Evolutionary conservation across 306 rosid species (phyloP), one percentile per base, ranked within the genome.

Genomic region (Ormosia semicastrata): DNA sequence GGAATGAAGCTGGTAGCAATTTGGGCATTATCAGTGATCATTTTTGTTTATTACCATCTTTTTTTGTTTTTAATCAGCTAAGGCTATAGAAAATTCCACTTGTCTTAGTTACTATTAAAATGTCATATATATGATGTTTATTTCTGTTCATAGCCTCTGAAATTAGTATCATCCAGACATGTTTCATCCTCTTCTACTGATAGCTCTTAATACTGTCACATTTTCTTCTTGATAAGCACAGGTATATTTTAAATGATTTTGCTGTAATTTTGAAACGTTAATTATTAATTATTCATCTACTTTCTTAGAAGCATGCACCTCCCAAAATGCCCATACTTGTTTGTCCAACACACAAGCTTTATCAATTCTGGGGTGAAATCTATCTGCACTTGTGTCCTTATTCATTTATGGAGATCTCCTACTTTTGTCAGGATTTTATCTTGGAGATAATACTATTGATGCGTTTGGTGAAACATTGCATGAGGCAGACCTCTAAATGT

Each of bases 341-440:
- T 33, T 84, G 82, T 83, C 85, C 75, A 78, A 59, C 71, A 59
- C 37, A 41, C 37, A 43, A 43, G 46, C 58, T 75, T 50, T 58
- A 56, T 77, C 71, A 80, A 62, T 68, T 66, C 40, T 67, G 70
- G 53, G 80, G 70, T 78, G 74, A 40, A 83, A 72, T 79, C 76
- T 85, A 64, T 86, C 79, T 85, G 71, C 91, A 78, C 74, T 43
- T 78, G 80, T 92, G 91, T 89, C 91, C 63, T 75, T 58, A 68
- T 90, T 73, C 94, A 86, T 89, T 89, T 37, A 86, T 82, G 56
- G 84, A 65, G 80, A 59, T 72, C 70, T 80, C 76, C 79, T 68
- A 84, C 88, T 76, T 76, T 82, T 66, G 64, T 72, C 83, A 85
- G 58, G 79, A 77, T 68, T 77, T 67, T 72, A 78, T 83, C 41